Evolutionary conservation across 2,329 filamentous ascomycete genomes (phyloP).

Genomic region (Fusarium devonianum): DNA sequence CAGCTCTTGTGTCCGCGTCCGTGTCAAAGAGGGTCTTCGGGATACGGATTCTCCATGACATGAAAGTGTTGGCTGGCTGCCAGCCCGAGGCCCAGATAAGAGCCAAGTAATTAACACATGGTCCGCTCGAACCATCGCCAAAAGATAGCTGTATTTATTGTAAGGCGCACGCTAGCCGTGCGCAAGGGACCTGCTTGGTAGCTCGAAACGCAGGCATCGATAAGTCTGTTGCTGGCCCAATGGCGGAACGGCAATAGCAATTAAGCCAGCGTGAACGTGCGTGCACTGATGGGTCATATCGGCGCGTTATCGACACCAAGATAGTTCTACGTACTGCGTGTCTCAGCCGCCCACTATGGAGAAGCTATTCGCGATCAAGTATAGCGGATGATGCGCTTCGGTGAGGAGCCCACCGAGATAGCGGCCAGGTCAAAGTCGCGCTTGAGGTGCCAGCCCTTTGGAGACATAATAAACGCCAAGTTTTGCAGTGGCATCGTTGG

Average conservation of each 20-base stretch:
- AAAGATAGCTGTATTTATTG: conserved; percentile 8
- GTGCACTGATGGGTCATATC: no score
- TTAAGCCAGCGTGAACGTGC: conserved; percentile 22
- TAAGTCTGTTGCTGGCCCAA: conserved; percentile 4
- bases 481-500: no score
- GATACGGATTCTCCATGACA: conserved; percentile 1
- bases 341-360: conserved; percentile 1
- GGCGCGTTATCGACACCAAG: no score
- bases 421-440: conserved; percentile 13
- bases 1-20: not conserved
- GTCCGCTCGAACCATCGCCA: conserved; percentile 7
- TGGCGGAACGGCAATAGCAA: conserved; percentile 19
- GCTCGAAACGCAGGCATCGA: not conserved
- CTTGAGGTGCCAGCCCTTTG: conserved; percentile 1
- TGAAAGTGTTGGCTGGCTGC: conserved; percentile 9
- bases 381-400: conserved; percentile 17
- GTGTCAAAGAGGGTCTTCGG: not conserved
- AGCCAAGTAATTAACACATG: conserved; percentile 18
- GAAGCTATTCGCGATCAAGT: conserved; percentile 23
- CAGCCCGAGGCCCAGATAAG: conserved; percentile 22
- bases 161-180: conserved; percentile 2
- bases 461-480: no score
- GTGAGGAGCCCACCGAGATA: conserved; percentile 27
- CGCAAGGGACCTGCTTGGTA: conserved; percentile 11
- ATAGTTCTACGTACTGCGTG: no score